phyloP scores from a whole-genome alignment of 352 stramenopile genomes.

The Phytopythium oedochilum region DNA sequence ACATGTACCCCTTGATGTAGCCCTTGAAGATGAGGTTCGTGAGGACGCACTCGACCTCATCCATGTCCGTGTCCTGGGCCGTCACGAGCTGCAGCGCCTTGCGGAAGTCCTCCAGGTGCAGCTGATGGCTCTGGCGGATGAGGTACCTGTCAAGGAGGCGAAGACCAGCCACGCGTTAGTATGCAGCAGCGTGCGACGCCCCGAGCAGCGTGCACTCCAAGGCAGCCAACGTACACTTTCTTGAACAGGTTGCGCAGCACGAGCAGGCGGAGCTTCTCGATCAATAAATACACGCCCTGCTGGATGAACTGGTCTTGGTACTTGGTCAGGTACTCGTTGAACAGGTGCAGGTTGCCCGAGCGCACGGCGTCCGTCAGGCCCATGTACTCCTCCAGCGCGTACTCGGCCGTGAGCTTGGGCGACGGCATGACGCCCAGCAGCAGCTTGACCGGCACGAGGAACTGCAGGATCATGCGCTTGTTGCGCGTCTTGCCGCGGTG shows the following conservation, averaged over 20 bases:
- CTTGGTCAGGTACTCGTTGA: slow-evolving; percentile 89
- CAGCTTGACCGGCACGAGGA: slow-evolving; percentile 93
- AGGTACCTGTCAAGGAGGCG: slow-evolving; percentile 40
- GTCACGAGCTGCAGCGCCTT: slow-evolving; percentile 82
- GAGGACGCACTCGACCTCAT: slow-evolving; percentile 96
- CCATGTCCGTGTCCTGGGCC: slow-evolving; percentile 87
- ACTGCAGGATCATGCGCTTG: slow-evolving; percentile 94
- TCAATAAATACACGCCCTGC: slow-evolving; percentile 93
- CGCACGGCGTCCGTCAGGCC: slow-evolving; percentile 89
- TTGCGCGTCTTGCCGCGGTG: slow-evolving; percentile 82
- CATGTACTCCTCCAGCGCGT: slow-evolving; percentile 81
- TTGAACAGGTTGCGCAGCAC: slow-evolving; percentile 96
- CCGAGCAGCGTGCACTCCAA: too few species aligned
- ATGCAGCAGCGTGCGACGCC: too few species aligned
- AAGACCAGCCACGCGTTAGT: too few species aligned
- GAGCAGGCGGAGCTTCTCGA: slow-evolving; percentile 95
- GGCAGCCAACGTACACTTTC: slow-evolving; percentile 80
- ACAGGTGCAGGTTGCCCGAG: slow-evolving; percentile 89
- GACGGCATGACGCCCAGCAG: slow-evolving; percentile 91
- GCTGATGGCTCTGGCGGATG: slow-evolving; percentile 84
- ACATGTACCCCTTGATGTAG: slow-evolving; percentile 96
- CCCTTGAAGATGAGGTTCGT: slow-evolving; percentile 97
- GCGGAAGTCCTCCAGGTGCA: slow-evolving; percentile 89
- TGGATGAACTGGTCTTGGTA: slow-evolving; percentile 91
- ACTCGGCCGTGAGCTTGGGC: slow-evolving; percentile 87